These are phyloP conservation scores for Picea abies DNA, from an alignment of 83 land plant species.

Conservation along the genomic window DNA sequence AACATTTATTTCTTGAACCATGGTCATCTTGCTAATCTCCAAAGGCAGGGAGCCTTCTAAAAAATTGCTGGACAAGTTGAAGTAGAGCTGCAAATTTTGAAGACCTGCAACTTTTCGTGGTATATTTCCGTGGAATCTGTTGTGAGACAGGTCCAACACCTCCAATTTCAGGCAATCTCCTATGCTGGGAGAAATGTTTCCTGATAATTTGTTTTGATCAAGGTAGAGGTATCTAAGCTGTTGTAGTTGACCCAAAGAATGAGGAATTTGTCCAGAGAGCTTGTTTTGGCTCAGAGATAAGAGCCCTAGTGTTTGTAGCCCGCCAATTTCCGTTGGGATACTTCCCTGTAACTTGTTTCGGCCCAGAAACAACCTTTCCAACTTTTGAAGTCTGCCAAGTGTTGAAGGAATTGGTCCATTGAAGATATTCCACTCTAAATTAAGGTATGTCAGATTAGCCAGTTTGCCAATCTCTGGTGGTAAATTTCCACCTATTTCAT, in stretches of 20 bases:
- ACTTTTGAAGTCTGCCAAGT: background rate
- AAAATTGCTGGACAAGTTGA: background rate
- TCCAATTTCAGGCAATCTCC: background rate
- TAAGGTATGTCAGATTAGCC: background rate
- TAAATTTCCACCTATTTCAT: background rate
- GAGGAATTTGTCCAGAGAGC: no score
- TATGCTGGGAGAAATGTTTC: background rate
- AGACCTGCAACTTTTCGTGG: constrained; percentile 1
- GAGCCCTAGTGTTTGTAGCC: no score
- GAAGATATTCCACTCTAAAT: no score
- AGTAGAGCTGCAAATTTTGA: background rate
- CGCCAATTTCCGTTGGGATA: background rate
- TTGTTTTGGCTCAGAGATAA: no score
- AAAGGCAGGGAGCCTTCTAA: background rate
- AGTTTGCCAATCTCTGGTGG: background rate
- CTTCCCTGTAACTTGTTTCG: background rate
- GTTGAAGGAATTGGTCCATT: constrained; percentile 7
- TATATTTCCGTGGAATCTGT: constrained; percentile 16
- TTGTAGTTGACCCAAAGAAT: no score
- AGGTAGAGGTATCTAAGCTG: no score
- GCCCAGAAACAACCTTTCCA: constrained; percentile 7
- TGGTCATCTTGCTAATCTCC: background rate
- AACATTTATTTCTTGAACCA: background rate
- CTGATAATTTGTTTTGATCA: no score
- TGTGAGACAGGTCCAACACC: constrained; percentile 11